Evolutionary conservation across 2,329 filamentous ascomycete species (phyloP), one percentile per base, ranked within the genome.

Genomic region (Ustilaginoidea virens): DNA sequence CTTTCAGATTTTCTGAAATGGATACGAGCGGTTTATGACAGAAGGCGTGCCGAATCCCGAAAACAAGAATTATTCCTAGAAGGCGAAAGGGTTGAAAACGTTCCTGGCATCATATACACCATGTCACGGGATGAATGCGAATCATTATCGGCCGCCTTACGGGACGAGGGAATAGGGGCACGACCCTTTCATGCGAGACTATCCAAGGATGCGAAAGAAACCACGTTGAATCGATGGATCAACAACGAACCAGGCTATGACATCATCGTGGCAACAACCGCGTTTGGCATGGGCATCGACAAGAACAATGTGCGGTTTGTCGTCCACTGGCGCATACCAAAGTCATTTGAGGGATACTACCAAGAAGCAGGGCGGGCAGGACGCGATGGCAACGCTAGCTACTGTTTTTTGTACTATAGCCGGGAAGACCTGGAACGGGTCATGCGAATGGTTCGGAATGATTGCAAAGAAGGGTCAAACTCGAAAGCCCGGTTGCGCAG

Each of bases 281-380:
- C 87, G 0, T 96, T 96, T 44, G 87, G 87, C 3, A 96, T 96
- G 87, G 87, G 87, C 16, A 94, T 96, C 38, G 86, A 96, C 52
- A 94, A 94, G 52, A 74, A 90, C 29, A 79, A 92, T 41, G 87
- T 96, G 8, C 79, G 87, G 3, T 94, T 94, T 43, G 86, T 96
- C 1, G 74, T 90, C 2, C 87, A 96, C 53, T 96, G 87, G 85
- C 80, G 83, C 34, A 66, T 93, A 7, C 82, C 87, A 7, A 92
- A 92, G 47, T 90, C 80, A 3, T 93, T 96, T 48, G 87, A 96
- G 50, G 83, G 86, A 1, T 94, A 90, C 48, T 93, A 94, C 44
- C 87, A 96, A 54, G 87, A 96, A 62, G 86, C 83, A 2, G 87
- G 87, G 0, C 78, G 87, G 22, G 87, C 86, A 5, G 87, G 87